Percentiles rank a stretch among this genome's conserved stretches.
Evolutionary conservation across 352 stramenopile genomes (phyloP).

Genomic region (Saprolegnia diclina): DNA sequence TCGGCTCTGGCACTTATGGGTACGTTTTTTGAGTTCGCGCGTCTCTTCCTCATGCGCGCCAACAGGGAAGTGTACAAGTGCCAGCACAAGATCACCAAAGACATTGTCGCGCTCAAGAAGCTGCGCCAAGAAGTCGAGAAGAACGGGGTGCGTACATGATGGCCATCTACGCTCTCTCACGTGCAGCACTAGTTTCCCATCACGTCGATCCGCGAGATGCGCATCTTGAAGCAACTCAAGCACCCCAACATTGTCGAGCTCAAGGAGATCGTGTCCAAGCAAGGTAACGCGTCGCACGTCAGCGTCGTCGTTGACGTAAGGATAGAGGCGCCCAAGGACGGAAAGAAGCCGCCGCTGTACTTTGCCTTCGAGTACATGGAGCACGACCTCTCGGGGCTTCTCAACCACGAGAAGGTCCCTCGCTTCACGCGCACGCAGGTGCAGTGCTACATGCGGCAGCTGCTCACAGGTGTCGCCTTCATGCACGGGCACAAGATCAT

Average conservation of each 20-base stretch:
- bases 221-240: conserved; percentile 94
- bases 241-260: conserved; percentile 95
- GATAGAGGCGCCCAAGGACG: conserved; percentile 68
- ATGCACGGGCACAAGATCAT: conserved; percentile 88
- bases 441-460: conserved; percentile 83
- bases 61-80: conserved; percentile 83
- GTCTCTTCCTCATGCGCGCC: background rate
- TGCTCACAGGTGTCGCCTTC: conserved; percentile 74
- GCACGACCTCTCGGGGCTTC: conserved; percentile 71
- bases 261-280: conserved; percentile 92
- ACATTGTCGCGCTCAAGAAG: conserved; percentile 84
- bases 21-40: conserved; percentile 34
- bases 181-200: conserved; percentile 75
- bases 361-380: conserved; percentile 87
- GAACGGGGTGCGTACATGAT: conserved; percentile 50
- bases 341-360: conserved; percentile 76
- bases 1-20: conserved; percentile 80
- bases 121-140: conserved; percentile 78
- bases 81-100: conserved; percentile 80
- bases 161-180: too few relatives aligned
- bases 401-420: conserved; percentile 69
- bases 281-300: conserved; percentile 17
- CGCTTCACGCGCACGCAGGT: conserved; percentile 82
- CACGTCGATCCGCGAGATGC: conserved; percentile 96
- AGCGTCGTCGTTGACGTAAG: background rate